These are phyloP conservation scores for Plectosphaerella sp. DNA, from an alignment of 2,329 filamentous ascomycete species.

Conservation along the genomic window DNA sequence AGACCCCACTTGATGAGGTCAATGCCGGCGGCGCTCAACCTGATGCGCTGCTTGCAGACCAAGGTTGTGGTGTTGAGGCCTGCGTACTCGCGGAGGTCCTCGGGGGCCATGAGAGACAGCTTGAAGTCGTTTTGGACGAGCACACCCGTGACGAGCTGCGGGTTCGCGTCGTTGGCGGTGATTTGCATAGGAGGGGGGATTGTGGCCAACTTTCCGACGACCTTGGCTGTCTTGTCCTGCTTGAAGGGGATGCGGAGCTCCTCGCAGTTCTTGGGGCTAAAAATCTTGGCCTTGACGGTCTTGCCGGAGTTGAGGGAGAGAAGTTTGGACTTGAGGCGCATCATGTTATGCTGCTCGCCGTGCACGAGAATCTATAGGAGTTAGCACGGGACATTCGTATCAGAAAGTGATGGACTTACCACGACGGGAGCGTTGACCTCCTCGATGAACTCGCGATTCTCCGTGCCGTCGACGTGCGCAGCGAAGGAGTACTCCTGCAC, in stretches of 20 bases:
- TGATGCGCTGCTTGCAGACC: conserved; percentile 85
- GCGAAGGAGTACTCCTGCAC: conserved; percentile 95
- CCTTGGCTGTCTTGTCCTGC: conserved; percentile 91
- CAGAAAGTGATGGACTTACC: conserved; percentile 50
- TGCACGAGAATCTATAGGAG: conserved; percentile 84
- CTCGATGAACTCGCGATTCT: conserved; percentile 96
- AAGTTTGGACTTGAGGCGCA: conserved; percentile 89
- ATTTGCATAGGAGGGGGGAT: conserved; percentile 60
- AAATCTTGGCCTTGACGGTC: conserved; percentile 81
- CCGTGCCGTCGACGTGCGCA: conserved; percentile 91
- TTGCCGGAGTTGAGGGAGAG: conserved; percentile 87
- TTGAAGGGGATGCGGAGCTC: conserved; percentile 93
- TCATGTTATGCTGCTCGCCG: conserved; percentile 97
- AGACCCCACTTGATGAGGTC: conserved; percentile 92
- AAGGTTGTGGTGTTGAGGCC: conserved; percentile 96
- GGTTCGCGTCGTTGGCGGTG: conserved; percentile 21
- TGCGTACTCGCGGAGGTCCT: conserved; percentile 92
- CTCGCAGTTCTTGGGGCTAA: conserved; percentile 90
- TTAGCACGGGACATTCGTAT: not conserved
- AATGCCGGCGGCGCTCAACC: conserved; percentile 79
- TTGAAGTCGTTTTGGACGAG: conserved; percentile 98
- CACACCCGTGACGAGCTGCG: conserved; percentile 74
- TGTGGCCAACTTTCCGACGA: conserved; percentile 87
- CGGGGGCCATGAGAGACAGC: conserved; percentile 91
- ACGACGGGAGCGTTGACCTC: conserved; percentile 89